phyloP scores from a whole-genome alignment of 2,329 filamentous ascomycete genomes.

The Fusarium robinianum region DNA sequence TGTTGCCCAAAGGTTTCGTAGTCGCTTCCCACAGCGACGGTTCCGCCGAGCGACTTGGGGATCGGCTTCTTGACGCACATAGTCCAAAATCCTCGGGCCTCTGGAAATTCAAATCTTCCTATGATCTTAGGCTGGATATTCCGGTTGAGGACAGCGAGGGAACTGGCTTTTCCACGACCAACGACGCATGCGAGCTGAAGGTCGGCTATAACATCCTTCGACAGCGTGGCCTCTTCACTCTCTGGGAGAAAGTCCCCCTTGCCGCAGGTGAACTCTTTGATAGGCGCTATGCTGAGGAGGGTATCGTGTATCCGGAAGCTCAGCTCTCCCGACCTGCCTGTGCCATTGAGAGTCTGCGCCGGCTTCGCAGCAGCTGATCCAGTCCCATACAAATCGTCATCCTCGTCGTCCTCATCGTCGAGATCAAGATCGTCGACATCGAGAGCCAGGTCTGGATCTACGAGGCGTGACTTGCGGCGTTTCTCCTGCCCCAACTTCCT shows the following conservation, averaged over 20 bases:
- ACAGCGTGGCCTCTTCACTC: constrained; percentile 50
- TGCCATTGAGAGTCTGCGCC: constrained; percentile 45
- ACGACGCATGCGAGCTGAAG: constrained; percentile 64
- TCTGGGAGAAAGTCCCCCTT: constrained; percentile 52
- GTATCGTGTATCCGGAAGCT: constrained; percentile 77
- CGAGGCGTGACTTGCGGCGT: constrained; percentile 64
- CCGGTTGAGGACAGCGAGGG: constrained; percentile 76
- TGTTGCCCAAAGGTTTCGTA: constrained; percentile 65
- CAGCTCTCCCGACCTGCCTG: constrained; percentile 64
- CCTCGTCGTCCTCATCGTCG: constrained; percentile 66
- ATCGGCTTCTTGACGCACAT: constrained; percentile 70
- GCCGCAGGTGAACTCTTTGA: constrained; percentile 75
- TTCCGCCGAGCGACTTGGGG: constrained; percentile 61
- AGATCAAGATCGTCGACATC: constrained; percentile 57
- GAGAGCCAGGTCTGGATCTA: constrained; percentile 57
- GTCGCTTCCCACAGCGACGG: constrained; percentile 56
- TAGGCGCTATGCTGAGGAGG: constrained; percentile 77
- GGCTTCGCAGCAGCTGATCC: constrained; percentile 66
- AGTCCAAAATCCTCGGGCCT: constrained; percentile 80
- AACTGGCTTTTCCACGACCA: constrained; percentile 68
- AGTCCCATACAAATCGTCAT: constrained; percentile 64
- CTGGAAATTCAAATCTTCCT: constrained; percentile 71
- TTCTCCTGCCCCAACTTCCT: constrained; percentile 67
- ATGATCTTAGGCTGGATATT: constrained; percentile 75
- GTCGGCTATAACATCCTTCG: constrained; percentile 56